A percentile compares a stretch with the other conserved stretches of the same genome.
These are phyloP conservation scores for Fusarium lateritium DNA, from an alignment of 2,329 filamentous ascomycete genomes.

Conservation along the genomic window DNA sequence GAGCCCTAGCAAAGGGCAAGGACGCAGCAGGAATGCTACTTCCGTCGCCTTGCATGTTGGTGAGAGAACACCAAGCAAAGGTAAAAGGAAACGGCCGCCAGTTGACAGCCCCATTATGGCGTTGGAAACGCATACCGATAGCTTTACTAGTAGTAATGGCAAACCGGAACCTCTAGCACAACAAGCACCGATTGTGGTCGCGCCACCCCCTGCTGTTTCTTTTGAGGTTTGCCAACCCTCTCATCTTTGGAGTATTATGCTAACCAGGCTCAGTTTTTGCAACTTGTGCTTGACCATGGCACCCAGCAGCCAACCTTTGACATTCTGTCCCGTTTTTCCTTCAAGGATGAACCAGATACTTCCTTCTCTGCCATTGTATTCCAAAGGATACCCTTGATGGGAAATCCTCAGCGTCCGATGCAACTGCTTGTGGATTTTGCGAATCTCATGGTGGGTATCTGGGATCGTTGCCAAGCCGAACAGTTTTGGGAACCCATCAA, in stretches of 20 bases:
- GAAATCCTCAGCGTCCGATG: constrained; percentile 63
- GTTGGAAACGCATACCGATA: constrained; percentile 67
- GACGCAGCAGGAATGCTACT: constrained; percentile 57
- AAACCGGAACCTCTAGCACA: constrained; percentile 34
- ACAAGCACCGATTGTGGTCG: constrained; percentile 41
- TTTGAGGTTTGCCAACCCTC: constrained; percentile 60
- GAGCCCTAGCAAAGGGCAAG: constrained; percentile 68
- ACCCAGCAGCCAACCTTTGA: constrained; percentile 76
- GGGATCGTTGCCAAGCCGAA: constrained; percentile 77
- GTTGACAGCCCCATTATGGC: constrained; percentile 77
- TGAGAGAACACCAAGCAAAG: constrained; percentile 74
- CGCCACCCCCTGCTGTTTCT: constrained; percentile 54
- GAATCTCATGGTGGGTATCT: constrained; percentile 74
- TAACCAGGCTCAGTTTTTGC: constrained; percentile 66
- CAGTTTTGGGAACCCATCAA: constrained; percentile 74
- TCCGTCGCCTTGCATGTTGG: constrained; percentile 61
- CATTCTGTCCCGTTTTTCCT: constrained; percentile 72
- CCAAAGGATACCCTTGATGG: constrained; percentile 73
- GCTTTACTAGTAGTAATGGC: constrained; percentile 57
- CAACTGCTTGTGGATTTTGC: constrained; percentile 76
- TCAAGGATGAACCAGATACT: constrained; percentile 73
- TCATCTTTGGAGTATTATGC: constrained; percentile 20
- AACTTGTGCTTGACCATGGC: constrained; percentile 75
- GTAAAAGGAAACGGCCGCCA: constrained; percentile 77
- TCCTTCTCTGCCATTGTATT: constrained; percentile 78